phyloP scores from a whole-genome alignment of 1,284 basidiomycete species.

The Ceraceosorus bombacis region DNA sequence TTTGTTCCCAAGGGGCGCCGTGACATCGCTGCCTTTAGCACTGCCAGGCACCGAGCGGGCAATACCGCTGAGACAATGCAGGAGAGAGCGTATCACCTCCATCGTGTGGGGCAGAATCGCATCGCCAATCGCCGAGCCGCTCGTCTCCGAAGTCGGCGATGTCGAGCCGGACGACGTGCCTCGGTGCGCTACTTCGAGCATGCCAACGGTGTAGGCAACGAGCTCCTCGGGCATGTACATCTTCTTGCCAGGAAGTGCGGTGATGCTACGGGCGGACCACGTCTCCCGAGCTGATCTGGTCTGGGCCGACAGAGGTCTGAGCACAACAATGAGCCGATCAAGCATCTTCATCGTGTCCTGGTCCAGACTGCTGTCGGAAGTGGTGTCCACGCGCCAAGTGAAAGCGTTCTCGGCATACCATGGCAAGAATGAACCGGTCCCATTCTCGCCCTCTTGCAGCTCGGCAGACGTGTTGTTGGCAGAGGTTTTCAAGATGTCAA shows the following conservation, averaged over 20 bases:
- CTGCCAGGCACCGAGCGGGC: slow-evolving; percentile 19
- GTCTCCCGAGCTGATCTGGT: slow-evolving; percentile 23
- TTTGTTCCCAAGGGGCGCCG: neutral
- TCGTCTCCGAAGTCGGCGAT: neutral
- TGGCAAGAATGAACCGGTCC: slow-evolving; percentile 42
- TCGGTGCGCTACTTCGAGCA: slow-evolving; percentile 40
- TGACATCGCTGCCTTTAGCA: neutral
- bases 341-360: slow-evolving; percentile 37
- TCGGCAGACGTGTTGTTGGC: slow-evolving; percentile 28
- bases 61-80: slow-evolving; percentile 29
- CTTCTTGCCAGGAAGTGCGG: slow-evolving; percentile 33
- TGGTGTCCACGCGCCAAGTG: slow-evolving; percentile 1
- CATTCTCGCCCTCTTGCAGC: slow-evolving; percentile 35
- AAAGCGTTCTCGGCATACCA: slow-evolving; percentile 23
- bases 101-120: slow-evolving; percentile 29
- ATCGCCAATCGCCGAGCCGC: slow-evolving; percentile 19
- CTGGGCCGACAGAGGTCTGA: slow-evolving; percentile 36
- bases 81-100: slow-evolving; percentile 31
- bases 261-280: slow-evolving; percentile 33
- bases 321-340: slow-evolving; percentile 36
- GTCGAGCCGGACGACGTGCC: slow-evolving; percentile 20
- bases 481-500: slow-evolving; percentile 44
- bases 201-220: slow-evolving; percentile 44
- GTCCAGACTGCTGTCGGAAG: slow-evolving; percentile 11
- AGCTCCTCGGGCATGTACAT: slow-evolving; percentile 45